Conservation (phyloP, 495 filamentous ascomycete genomes). For the Penicillium parvum region DNA sequence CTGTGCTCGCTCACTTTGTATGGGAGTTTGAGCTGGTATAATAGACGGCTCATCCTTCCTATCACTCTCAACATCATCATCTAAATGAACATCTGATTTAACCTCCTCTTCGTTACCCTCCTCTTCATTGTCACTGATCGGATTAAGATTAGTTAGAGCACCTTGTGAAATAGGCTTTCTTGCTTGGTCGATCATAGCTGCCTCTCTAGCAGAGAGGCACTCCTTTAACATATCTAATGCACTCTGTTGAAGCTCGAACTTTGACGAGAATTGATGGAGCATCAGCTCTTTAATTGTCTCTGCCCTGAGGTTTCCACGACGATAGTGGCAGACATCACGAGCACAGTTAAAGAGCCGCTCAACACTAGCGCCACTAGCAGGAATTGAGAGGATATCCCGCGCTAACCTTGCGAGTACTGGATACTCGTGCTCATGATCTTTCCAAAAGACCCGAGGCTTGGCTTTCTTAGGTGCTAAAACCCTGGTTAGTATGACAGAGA, state of each 20-base stretch:
- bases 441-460: background rate
- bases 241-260: background rate
- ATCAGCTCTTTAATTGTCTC: background rate
- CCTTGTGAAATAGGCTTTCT: too few relatives aligned
- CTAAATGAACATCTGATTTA: too few relatives aligned
- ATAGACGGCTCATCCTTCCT: too few relatives aligned
- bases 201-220: background rate
- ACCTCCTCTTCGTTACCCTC: background rate
- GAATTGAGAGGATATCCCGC: background rate
- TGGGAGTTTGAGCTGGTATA: too few relatives aligned
- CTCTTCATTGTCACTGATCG: background rate
- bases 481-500: too few relatives aligned
- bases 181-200: background rate
- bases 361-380: background rate
- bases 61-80: too few relatives aligned
- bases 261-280: too few relatives aligned
- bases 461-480: too few relatives aligned
- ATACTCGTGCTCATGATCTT: background rate
- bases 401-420: background rate
- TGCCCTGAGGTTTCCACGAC: background rate
- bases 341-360: background rate
- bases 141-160: too few relatives aligned
- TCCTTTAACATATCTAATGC: background rate
- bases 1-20: too few relatives aligned
- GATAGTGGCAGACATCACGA: slow-evolving; percentile 1